Evolutionary conservation across 148 eudicot species (phyloP).

Genomic region (Arctostaphylos glauca): DNA sequence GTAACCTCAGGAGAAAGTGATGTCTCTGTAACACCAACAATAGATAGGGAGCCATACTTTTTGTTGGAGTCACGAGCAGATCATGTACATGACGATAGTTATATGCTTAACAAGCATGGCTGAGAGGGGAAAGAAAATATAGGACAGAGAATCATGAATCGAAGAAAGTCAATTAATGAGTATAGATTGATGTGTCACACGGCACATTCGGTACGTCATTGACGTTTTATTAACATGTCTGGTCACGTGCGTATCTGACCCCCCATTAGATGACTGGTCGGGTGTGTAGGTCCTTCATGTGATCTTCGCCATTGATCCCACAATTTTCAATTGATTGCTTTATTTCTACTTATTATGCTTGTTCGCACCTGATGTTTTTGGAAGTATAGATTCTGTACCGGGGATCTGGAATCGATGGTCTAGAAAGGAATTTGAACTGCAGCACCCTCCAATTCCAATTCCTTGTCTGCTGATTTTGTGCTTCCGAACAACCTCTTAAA

Average conservation of each 20-base stretch:
- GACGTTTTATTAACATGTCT: not conserved
- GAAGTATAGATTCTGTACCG: not conserved
- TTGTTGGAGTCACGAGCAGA: too few species aligned
- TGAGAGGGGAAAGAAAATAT: too few species aligned
- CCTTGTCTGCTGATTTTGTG: not conserved
- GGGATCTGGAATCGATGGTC: not conserved
- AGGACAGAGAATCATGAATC: too few species aligned
- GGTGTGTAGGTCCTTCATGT: not conserved
- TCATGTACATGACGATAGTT: too few species aligned
- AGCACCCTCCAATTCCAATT: not conserved
- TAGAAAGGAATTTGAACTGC: not conserved
- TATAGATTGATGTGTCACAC: too few species aligned
- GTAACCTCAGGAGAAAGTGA: too few species aligned
- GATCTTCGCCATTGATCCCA: not conserved
- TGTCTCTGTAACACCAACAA: too few species aligned
- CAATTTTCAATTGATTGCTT: not conserved
- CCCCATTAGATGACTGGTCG: not conserved
- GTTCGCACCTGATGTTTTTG: not conserved
- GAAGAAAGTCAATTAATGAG: too few species aligned
- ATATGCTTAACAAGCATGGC: too few species aligned
- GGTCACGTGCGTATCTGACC: not conserved
- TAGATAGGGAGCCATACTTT: too few species aligned
- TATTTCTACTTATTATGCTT: not conserved
- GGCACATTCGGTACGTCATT: not conserved
- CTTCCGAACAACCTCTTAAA: not conserved